Evolutionary conservation across 371 early-diverging fungal genomes (phyloP), one percentile per base, ranked within the genome.

Genomic region (Fennellomyces sp.): DNA sequence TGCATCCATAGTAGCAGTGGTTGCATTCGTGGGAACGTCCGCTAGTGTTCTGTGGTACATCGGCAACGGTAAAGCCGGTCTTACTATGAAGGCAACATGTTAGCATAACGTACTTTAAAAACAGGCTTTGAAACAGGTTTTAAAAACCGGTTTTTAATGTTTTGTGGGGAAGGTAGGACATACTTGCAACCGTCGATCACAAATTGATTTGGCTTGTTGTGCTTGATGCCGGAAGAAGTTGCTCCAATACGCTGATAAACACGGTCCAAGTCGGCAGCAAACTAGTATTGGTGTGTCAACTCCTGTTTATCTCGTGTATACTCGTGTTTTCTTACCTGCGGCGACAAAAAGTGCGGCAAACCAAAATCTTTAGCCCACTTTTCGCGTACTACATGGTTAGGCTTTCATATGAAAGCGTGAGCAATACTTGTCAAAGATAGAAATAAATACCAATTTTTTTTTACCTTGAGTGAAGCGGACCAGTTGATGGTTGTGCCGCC

Each of bases 281-380:
- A 75, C 68, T 65, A 45, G n/a, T n/a, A n/a, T n/a, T n/a, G n/a
- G n/a, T n/a, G n/a, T 25, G 12, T 28, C 45, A 19, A 2, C n/a
- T n/a, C n/a, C n/a, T 33, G 15, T 21, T 3, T n/a, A 15, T 36
- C 29, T 19, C 3, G n/a, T n/a, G n/a, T n/a, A n/a, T n/a, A n/a
- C n/a, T n/a, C n/a, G n/a, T n/a, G n/a, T n/a, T n/a, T n/a, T 58
- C 35, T n/a, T 64, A 70, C 72, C 65, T 72, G 82, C 13, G 76
- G 72, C 0, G 86, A 72, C 2, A 64, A 28, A 50, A 90, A 89
- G 62, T 84, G 71, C 27, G 70, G 62, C 13, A 91, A 72, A n/a
- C 87, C 85, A 54, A 76, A 61, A n/a, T n/a, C 58, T 29, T 74
- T 71, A 25, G 88, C 84, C 92, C 92, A 91, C 63, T 91, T 90